Evolutionary conservation across 345 rosid species (phyloP), one percentile per base, ranked within the genome.

Genomic region (Brassica rapa): DNA sequence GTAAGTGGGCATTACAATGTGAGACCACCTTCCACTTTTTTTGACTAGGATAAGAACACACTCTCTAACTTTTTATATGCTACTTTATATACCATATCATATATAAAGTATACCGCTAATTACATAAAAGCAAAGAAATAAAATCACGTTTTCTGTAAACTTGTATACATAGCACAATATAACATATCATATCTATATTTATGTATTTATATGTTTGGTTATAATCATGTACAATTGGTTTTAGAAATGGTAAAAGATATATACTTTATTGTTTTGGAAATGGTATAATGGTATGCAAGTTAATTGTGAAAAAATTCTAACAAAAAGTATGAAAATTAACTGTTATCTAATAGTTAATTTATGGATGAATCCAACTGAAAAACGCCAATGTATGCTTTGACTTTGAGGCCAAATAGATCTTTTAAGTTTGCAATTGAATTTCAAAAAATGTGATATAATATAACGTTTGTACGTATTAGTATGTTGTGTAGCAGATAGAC

Each of bases 1-100:
- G 71, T 66, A 71, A 72, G 62, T 65, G 75, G 79, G 82, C 80
- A 68, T 73, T 79, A 79, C 82, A 73, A 79, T 79, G 82, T 79
- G 82, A 79, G 78, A 73, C 70, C 62, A 65, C 75, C 74, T 49
- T 81, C 73, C 79, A 66, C 75, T 46, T 77, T 56, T 69, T 69
- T 76, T 84, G 80, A 69, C 81, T 80, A 71, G 21, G 61, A 33
- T 35, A 72, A 75, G 56, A 76, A 75, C 72, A 67, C 35, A 77
- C 78, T 15, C 76, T 71, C 66, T 24, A n/a, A 30, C 49, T 72
- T 67, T 78, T 23, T 62, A 55, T 21, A 19, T 19, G 21, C 57
- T 35, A 35, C 9, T 35, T 66, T 60, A 75, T n/a, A 39, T 25
- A 23, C 15, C 15, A 23, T 56, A 71, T 21, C 33, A 51, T 3